These are phyloP conservation scores for Pythium volutum DNA, from an alignment of 352 stramenopile genomes.

Conservation along the genomic window DNA sequence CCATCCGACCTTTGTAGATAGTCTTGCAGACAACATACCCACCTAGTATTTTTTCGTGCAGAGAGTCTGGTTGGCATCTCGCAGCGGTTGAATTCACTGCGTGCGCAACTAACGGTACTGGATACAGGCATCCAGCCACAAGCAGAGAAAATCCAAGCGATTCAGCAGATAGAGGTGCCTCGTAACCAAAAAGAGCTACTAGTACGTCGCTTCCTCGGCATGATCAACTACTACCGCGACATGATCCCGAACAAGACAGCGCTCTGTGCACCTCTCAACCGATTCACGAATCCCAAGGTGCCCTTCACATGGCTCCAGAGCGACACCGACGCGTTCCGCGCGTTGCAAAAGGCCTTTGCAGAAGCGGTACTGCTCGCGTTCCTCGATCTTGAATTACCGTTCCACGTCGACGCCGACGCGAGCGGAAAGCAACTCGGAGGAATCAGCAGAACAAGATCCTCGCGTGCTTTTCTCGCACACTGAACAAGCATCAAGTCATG, in stretches of 20 bases:
- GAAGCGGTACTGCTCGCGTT: neutral
- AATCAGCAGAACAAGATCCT: constrained; percentile 8
- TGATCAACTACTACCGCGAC: constrained; percentile 11
- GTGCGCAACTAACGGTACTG: no score
- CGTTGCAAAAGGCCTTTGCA: neutral
- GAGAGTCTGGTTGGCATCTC: no score
- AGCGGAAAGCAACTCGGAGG: constrained; percentile 8
- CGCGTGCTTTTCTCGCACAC: neutral
- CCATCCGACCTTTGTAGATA: no score
- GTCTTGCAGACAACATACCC: no score
- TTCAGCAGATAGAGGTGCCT: neutral
- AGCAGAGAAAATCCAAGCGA: neutral
- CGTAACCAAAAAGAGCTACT: neutral
- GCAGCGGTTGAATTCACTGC: no score
- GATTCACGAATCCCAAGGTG: constrained; percentile 5
- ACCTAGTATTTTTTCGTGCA: no score
- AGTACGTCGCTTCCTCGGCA: constrained; percentile 4
- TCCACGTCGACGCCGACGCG: constrained; percentile 10
- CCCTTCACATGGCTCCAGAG: neutral
- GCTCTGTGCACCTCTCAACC: neutral
- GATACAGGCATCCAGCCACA: neutral
- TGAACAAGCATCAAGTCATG: neutral
- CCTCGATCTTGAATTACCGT: constrained; percentile 9
- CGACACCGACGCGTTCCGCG: neutral
- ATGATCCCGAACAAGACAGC: constrained; percentile 15